Percentiles rank a stretch among this genome's conserved stretches.
These are phyloP conservation scores for Saturnispora quitensis DNA, from an alignment of 805 yeast genomes.

Conservation along the genomic window DNA sequence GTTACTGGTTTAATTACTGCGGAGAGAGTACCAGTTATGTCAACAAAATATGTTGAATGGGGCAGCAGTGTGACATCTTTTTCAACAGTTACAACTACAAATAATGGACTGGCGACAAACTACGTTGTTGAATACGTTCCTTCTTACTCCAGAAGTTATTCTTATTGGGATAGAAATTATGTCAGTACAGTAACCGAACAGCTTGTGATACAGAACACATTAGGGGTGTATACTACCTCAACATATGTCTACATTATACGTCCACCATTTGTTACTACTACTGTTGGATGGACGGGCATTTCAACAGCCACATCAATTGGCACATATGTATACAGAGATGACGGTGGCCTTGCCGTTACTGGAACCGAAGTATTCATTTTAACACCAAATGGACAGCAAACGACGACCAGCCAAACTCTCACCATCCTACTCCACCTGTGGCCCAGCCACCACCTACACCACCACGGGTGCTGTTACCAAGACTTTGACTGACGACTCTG, in stretches of 20 bases:
- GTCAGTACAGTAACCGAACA: background rate
- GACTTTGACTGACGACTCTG: too few species aligned
- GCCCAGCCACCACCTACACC: too few species aligned
- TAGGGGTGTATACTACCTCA: background rate
- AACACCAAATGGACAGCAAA: background rate
- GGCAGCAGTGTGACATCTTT: background rate
- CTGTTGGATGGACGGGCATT: background rate
- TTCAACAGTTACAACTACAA: background rate
- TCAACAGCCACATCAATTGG: constrained; percentile 2
- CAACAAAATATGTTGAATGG: background rate
- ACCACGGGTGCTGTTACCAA: too few species aligned
- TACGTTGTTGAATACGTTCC: constrained; percentile 7
- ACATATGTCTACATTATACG: constrained; percentile 2
- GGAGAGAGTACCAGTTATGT: background rate
- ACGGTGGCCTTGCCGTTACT: constrained; percentile 5
- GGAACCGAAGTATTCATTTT: background rate
- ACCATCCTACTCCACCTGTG: constrained; percentile 3
- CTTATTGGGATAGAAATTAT: constrained; percentile 7
- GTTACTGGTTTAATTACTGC: background rate
- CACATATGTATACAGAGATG: background rate
- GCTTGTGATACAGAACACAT: background rate
- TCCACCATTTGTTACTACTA: constrained; percentile 1
- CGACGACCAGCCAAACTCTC: background rate
- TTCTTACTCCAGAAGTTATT: constrained; percentile 2
- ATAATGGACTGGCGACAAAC: background rate